Percentiles rank a stretch among this genome's conserved stretches.
phyloP scores from a whole-genome alignment of 202 grass and related monocot species.

The Alloteropsis angusta region DNA sequence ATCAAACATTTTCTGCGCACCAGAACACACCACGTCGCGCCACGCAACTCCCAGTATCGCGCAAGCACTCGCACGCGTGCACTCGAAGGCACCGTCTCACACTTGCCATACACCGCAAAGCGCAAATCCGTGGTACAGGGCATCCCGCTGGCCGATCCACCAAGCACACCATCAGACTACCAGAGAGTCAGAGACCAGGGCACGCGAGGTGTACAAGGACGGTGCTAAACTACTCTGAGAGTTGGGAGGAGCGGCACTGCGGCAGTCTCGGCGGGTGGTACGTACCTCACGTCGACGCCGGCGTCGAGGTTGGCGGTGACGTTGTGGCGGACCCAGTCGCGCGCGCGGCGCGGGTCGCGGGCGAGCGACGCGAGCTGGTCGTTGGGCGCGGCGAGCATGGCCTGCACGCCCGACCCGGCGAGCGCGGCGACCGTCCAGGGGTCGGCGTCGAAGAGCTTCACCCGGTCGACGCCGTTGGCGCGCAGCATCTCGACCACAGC shows the following conservation, averaged over 20 bases:
- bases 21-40: neutral
- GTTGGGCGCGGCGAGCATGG: conserved; percentile 73
- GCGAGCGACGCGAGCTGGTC: conserved; percentile 45
- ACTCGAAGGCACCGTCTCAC: neutral
- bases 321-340: conserved; percentile 57
- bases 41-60: neutral
- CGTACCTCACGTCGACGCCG: conserved; percentile 53
- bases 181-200: neutral
- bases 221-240: neutral
- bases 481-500: conserved; percentile 44
- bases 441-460: conserved; percentile 80
- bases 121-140: neutral
- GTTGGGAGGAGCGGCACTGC: neutral
- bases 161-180: neutral
- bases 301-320: conserved; percentile 42
- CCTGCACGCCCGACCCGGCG: conserved; percentile 39
- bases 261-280: too few relatives aligned
- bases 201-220: neutral
- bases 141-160: neutral
- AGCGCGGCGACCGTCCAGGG: conserved; percentile 62
- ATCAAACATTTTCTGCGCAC: neutral
- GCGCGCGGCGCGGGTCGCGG: conserved; percentile 37
- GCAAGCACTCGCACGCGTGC: neutral
- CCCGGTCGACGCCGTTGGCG: conserved; percentile 49
- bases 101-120: neutral